Conservation (phyloP, 208 protist genomes). For the Leishmania arabica region DNA sequence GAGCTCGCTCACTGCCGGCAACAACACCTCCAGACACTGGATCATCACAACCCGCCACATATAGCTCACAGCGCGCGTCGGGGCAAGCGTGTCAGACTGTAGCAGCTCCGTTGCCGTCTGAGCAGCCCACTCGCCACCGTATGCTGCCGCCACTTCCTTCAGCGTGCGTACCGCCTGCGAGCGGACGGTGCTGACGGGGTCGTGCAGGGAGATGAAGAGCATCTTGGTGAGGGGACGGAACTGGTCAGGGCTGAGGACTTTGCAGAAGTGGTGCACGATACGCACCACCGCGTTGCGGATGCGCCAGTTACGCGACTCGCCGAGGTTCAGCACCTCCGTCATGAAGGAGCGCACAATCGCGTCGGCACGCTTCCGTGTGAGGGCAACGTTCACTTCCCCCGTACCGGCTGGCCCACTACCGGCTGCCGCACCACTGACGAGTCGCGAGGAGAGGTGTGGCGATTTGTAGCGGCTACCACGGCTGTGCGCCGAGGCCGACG, state of each 20-base stretch:
- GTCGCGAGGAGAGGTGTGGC: slow-evolving; percentile 9
- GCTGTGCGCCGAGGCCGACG: slow-evolving; percentile 8
- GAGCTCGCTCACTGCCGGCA: slow-evolving; percentile 55
- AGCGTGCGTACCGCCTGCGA: slow-evolving; percentile 51
- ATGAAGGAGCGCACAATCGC: slow-evolving; percentile 38
- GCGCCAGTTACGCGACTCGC: slow-evolving; percentile 75
- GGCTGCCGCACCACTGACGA: neutral
- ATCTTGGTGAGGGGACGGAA: slow-evolving; percentile 55
- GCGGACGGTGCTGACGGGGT: slow-evolving; percentile 76
- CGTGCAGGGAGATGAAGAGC: slow-evolving; percentile 53
- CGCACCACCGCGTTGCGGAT: slow-evolving; percentile 60
- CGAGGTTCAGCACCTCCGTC: slow-evolving; percentile 44
- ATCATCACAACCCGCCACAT: slow-evolving; percentile 62
- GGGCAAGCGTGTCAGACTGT: slow-evolving; percentile 45
- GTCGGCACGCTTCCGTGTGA: slow-evolving; percentile 27
- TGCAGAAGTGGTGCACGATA: slow-evolving; percentile 51
- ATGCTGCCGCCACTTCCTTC: slow-evolving; percentile 38
- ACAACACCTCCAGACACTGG: slow-evolving; percentile 54
- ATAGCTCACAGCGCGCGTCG: slow-evolving; percentile 32
- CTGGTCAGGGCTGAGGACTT: slow-evolving; percentile 39
- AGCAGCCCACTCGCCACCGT: slow-evolving; percentile 70
- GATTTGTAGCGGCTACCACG: slow-evolving; percentile 18
- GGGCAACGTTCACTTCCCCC: neutral
- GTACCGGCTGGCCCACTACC: neutral
- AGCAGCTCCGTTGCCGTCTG: slow-evolving; percentile 59